Percentiles rank a stretch among this genome's conserved stretches.
These are phyloP conservation scores for Teratosphaeria destructans DNA, from an alignment of 2,329 filamentous ascomycete genomes.

Conservation along the genomic window DNA sequence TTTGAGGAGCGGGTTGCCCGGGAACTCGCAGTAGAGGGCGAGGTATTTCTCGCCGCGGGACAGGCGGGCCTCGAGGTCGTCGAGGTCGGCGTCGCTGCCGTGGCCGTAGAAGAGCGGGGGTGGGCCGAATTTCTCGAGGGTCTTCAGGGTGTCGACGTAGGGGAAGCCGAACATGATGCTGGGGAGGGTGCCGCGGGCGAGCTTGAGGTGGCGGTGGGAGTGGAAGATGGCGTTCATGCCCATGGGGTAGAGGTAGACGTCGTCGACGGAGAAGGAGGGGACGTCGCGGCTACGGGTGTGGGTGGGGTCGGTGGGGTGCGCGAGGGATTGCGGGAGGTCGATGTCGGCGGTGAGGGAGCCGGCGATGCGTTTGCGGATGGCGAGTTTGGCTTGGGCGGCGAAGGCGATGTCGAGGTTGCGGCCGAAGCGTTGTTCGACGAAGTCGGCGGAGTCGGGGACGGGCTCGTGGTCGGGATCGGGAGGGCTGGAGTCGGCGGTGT, in stretches of 20 bases:
- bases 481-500: too few species aligned
- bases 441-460: slow-evolving; percentile 60
- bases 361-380: slow-evolving; percentile 77
- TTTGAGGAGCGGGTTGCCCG: slow-evolving; percentile 78
- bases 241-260: slow-evolving; percentile 78
- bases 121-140: slow-evolving; percentile 86
- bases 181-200: slow-evolving; percentile 52
- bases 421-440: slow-evolving; percentile 89
- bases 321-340: slow-evolving; percentile 52
- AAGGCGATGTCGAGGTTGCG: slow-evolving; percentile 75
- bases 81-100: slow-evolving; percentile 65
- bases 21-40: slow-evolving; percentile 88
- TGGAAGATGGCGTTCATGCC: slow-evolving; percentile 97
- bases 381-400: slow-evolving; percentile 71
- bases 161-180: slow-evolving; percentile 95
- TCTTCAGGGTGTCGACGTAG: slow-evolving; percentile 93
- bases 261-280: slow-evolving; percentile 63
- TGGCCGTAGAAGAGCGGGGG: slow-evolving; percentile 82
- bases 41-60: slow-evolving; percentile 64
- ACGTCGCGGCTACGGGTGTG: slow-evolving; percentile 33
- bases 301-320: slow-evolving; percentile 28
- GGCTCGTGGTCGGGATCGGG: slow-evolving; percentile 15
- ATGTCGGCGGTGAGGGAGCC: slow-evolving; percentile 67
- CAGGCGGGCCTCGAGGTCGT: slow-evolving; percentile 68
- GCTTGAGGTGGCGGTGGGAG: slow-evolving; percentile 63